Conservation (phyloP, 495 filamentous ascomycete genomes). For the Astrothelium subdiscretum region DNA sequence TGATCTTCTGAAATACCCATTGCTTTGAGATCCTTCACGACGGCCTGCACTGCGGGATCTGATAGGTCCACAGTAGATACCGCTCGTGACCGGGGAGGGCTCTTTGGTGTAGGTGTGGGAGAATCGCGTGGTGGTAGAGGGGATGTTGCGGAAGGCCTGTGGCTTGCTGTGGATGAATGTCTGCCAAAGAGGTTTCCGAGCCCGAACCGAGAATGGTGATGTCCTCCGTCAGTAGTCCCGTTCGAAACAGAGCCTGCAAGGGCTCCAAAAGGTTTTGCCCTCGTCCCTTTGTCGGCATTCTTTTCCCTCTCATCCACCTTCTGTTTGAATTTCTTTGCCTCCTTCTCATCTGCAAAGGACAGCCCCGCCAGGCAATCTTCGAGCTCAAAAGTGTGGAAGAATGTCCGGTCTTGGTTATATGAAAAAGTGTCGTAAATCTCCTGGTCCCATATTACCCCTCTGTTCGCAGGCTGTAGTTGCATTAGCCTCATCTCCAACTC, state of each 20-base stretch:
- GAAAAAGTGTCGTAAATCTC: conserved; percentile 89
- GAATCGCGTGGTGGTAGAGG: neutral
- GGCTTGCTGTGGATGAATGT: conserved; percentile 36
- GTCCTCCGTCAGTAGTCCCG: conserved; percentile 34
- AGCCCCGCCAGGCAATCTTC: conserved; percentile 82
- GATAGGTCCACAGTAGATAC: conserved; percentile 63
- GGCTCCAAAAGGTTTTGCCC: conserved; percentile 54
- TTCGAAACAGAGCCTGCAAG: conserved; percentile 29
- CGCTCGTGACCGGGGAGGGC: conserved; percentile 28
- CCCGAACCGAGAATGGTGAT: conserved; percentile 33
- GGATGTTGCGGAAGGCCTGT: conserved; percentile 14
- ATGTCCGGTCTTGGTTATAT: conserved; percentile 92
- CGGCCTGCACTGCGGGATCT: conserved; percentile 73
- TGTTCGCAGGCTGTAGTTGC: conserved; percentile 51
- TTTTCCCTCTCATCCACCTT: conserved; percentile 92
- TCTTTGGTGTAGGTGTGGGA: conserved; percentile 16
- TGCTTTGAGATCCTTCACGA: conserved; percentile 65
- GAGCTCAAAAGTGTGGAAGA: conserved; percentile 94
- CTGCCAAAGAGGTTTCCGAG: conserved; percentile 54
- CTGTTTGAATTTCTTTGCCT: conserved; percentile 86
- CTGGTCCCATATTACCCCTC: conserved; percentile 96
- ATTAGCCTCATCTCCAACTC: neutral
- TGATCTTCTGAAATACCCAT: conserved; percentile 92
- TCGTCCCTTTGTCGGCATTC: conserved; percentile 78
- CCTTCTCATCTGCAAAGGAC: conserved; percentile 91